These are phyloP conservation scores for Plasmodium reichenowi DNA, from an alignment of 169 alveolate species.

Conservation along the genomic window DNA sequence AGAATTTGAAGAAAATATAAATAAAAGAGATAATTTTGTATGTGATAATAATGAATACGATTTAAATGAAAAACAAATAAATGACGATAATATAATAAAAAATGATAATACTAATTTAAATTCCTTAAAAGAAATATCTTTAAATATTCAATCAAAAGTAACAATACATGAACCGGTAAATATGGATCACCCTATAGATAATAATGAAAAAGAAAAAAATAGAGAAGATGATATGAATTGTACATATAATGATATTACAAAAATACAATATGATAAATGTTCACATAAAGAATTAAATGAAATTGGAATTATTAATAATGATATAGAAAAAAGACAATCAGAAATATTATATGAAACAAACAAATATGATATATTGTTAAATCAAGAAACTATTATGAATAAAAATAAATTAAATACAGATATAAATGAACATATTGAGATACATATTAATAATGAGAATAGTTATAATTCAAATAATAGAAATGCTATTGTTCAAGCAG, in stretches of 20 bases:
- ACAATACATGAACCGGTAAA: not conserved
- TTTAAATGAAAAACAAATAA: not conserved
- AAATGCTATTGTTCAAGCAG: conserved; percentile 44
- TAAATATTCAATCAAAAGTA: not conserved
- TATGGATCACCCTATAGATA: too few species aligned
- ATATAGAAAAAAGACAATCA: too few species aligned
- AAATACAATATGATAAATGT: too few species aligned
- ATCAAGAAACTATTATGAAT: not conserved
- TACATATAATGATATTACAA: too few species aligned
- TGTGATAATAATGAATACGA: not conserved
- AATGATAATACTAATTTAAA: conserved; percentile 1
- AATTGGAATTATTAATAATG: too few species aligned
- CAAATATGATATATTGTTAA: too few species aligned
- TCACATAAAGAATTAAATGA: too few species aligned
- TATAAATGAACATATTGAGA: not conserved
- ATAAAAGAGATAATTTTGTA: not conserved
- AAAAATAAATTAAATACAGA: not conserved
- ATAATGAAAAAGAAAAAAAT: too few species aligned
- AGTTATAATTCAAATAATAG: not conserved
- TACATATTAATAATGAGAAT: not conserved
- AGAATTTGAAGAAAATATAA: not conserved
- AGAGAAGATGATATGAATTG: too few species aligned
- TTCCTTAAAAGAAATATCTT: conserved; percentile 1
- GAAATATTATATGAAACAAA: too few species aligned
- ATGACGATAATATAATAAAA: not conserved